Base-by-base conservation (phyloP, 1,284 basidiomycete genomes). In the Omphalotus olearius region DNA sequence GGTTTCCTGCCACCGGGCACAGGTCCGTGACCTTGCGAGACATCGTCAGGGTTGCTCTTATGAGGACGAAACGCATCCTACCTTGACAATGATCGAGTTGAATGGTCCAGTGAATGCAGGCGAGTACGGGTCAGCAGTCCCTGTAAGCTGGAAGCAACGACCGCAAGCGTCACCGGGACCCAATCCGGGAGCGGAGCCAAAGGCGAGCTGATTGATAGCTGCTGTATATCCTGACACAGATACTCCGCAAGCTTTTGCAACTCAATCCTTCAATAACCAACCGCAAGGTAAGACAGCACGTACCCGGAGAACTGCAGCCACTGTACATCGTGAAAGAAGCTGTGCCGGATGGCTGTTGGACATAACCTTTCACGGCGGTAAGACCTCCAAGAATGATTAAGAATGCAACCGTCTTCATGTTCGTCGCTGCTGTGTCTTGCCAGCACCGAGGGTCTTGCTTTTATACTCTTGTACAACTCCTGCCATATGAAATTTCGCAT, bases 161-260 rank as follows among this genome's bases (percentile, higher is more conserved):
- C 79, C 79, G 57, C 80, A 83, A 16, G 76, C 80, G 62, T 82
- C 80, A n/a, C 80, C 80, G 10, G 77, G 64, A 14, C 79, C 79
- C 0, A 67, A 37, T 0, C 78, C 78, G 10, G 79, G 74, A 6
- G 60, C 51, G 20, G 78, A 69, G 37, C 79, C 80, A 56, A 79
- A 82, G 0, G 79, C 63, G 26, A 81, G 71, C 63, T 81, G 78
- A 60, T 70, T 77, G 6, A 82, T 71, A 1, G 80, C 80, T 16
- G 80, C 80, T 6, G 76, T 79, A 61, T 67, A 81, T 4, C 81
- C 81, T 20, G 60, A 63, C 1, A 72, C 77, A 11, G 69, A 56
- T 52, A 71, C 68, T 4, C 81, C 80, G 57, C 80, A 82, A n/a
- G 80, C 81, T 76, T 56, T 28, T 45, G 39, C 56, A 40, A 37